Evolutionary conservation across 2,329 filamentous ascomycete species (phyloP), one percentile per base, ranked within the genome.

Genomic region (Paramyrothecium roridum): DNA sequence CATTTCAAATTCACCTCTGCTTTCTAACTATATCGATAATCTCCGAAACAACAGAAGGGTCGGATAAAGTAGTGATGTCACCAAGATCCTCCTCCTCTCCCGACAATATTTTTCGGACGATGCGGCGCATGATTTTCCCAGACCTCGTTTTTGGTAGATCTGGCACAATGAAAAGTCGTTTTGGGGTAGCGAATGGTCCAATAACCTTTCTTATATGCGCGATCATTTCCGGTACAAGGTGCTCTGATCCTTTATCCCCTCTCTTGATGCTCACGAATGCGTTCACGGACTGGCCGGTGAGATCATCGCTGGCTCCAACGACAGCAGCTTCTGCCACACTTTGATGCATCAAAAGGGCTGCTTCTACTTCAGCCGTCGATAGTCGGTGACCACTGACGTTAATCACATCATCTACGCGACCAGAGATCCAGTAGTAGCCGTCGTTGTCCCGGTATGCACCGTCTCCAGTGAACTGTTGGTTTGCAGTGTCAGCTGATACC

Each of bases 361-460:
- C 93, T 75, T 97, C 93, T 63, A 97, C 97, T 74, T 97, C 93
- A 19, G 93, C 92, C 2, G 93, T 97, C n/a, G 92, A 96, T 60
- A 97, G 81, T 70, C 93, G 87, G 74, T 97, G 93, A 17, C 93
- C 93, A 64, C 89, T 93, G 57, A 97, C 93, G 73, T 97, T 97
- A 71, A 97, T 93, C 20, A 97, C 93, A 66, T 97, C 93, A 70
- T 97, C 93, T 45, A 97, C 93, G 72, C 93, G 90, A 60, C 93
- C 93, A 57, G 92, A 90, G 71, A 97, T 97, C 93, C 93, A 97
- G 83, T 96, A 97, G 80, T 96, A 97, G 51, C 93, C 93, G 65
- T 97, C 93, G 71, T 95, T 87, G 71, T 97, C 93, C 68, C 93
- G 89, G 55, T 89, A 91, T 50, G 93, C 93, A 69, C 93, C 93